Evolutionary conservation across 2,329 filamentous ascomycete species (phyloP).

Genomic region (Cryphonectria naterciae): DNA sequence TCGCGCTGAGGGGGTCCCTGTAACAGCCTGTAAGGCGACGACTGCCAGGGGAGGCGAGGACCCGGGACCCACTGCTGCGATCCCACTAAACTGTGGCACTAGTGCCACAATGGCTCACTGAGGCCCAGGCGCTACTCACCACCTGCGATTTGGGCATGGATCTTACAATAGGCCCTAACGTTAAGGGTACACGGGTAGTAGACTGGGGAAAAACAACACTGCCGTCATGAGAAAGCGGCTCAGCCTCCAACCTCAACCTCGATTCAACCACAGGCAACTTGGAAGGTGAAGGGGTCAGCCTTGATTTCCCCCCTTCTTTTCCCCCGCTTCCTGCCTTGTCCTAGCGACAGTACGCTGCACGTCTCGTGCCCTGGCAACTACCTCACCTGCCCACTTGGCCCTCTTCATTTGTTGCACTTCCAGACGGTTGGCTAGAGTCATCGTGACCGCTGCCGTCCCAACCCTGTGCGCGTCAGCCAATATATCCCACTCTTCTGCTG

Average conservation of each 20-base stretch:
- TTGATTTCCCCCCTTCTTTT: neutral
- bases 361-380: neutral
- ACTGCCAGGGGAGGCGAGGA: neutral
- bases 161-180: too few species aligned
- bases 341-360: neutral
- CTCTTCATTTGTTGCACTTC: neutral
- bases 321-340: neutral
- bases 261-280: neutral
- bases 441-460: neutral
- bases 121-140: neutral
- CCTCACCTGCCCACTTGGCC: neutral
- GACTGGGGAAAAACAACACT: constrained; percentile 1
- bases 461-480: neutral
- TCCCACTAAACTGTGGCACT: neutral
- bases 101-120: neutral
- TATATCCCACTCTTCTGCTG: neutral
- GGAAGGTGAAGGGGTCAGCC: neutral
- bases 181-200: neutral
- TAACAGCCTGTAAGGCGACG: neutral
- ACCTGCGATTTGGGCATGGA: neutral
- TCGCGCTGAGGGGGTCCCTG: neutral
- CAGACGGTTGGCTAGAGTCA: neutral
- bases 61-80: neutral
- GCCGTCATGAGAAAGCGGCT: constrained; percentile 5
- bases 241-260: constrained; percentile 2